Base-by-base conservation (phyloP, 306 rosid genomes). In the Pterocarpus macrocarpus region DNA sequence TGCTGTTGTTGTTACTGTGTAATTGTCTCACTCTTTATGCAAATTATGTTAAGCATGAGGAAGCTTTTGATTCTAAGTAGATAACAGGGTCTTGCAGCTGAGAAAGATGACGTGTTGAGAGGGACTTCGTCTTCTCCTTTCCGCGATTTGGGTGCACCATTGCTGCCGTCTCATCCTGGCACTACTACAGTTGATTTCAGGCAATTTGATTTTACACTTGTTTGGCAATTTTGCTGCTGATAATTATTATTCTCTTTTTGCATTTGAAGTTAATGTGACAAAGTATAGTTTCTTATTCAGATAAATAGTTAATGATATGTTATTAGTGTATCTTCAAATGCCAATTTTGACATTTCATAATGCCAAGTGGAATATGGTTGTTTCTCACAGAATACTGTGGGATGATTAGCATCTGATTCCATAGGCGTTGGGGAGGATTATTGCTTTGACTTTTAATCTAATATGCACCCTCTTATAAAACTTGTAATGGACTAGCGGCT, bases 21-120 rank as follows among this genome's bases (percentile, higher is more conserved):
- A 6, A 30, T 69, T 8, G 16, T 30, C 1, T 75, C 10, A 13
- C 73, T 44, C 32, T 64, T 61, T 86, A 81, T 84, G 43, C 75
- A 70, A 73, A 22, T 45, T 85, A 78, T 86, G 43, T 9, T 69
- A 45, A 73, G 57, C 72, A 38, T 70, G 52, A 68, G 55, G 74
- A 73, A 75, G 75, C 62, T 71, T 66, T 79, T 78, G 84, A 82
- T 74, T 85, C 88, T 90, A 84, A 91, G 80, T 69, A 83, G 66
- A 81, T 81, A 72, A 81, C 97, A 92, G 98, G 97, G 98, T 77
- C 97, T 95, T 92, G 90, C 97, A 76, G 97, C 55, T 77, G 97
- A 91, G 79, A 91, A 91, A 65, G 90, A 88, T 70, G 92, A 84
- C 69, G 45, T 71, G 55, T 5, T 75, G 49, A 92, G 90, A 85